Base-by-base conservation (phyloP, 2,329 filamentous ascomycete genomes). In the Pseudogymnoascus sp. region DNA sequence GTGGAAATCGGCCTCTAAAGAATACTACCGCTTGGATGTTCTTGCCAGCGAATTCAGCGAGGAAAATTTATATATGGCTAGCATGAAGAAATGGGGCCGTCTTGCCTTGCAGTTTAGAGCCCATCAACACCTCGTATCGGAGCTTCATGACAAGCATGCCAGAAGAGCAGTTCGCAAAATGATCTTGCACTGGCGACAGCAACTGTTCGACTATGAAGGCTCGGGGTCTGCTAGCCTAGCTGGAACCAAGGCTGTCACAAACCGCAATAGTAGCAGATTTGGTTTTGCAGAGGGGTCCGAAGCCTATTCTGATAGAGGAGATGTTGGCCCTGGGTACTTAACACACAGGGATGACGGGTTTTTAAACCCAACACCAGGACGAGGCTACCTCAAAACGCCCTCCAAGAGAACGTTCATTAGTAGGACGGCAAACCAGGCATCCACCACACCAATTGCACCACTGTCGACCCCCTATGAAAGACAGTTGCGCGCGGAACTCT, bases 341-440 rank as follows among this genome's bases (percentile, higher is more conserved):
- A 58, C 62, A 62, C 6, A 64, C 58, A 60, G 65, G 63, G 39
- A 47, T 66, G 11, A 64, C 68, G 35, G 67, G 41, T 16, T 35
- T 59, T 2, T 64, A 64, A n/a, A 67, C 68, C 16, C 65, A 66
- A 20, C 63, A 63, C 32, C 66, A 62, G 16, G 65, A 54, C 67
- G 66, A 22, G 67, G 65, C 11, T 69, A 69, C 58, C 61, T 69
- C 16, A 74, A 75, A 57, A 80, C 78, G 6, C 78, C 78, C 2
- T 79, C 77, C n/a, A 76, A 76, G 58, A 75, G 77, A 73, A 78
- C 76, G 2, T 75, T 78, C 3, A 70, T 74, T 58, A 70, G 74
- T 6, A 70, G 74, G 30, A 71, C 74, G 4, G 71, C 72, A 6
- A 73, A 71, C 30, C 67, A 73, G 54, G 71, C 74, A 11, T 73